These are phyloP conservation scores for Paramyrothecium roridum DNA, from an alignment of 2,329 filamentous ascomycete genomes.

Conservation along the genomic window DNA sequence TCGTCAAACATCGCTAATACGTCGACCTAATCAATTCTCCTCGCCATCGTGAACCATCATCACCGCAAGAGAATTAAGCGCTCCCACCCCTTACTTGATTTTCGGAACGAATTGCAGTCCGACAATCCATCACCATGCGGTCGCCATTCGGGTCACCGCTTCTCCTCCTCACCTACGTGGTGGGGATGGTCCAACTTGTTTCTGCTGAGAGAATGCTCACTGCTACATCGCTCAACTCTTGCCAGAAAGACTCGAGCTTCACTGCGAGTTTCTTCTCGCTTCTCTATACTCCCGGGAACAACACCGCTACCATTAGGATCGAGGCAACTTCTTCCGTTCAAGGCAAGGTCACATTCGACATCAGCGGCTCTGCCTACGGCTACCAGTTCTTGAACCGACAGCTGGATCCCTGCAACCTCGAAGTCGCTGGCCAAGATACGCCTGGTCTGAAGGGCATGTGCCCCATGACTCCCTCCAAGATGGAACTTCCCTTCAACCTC, in stretches of 20 bases:
- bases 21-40: background rate
- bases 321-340: conserved; percentile 78
- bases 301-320: conserved; percentile 69
- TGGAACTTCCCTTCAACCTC: conserved; percentile 67
- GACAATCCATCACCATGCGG: conserved; percentile 37
- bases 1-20: background rate
- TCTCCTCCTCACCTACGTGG: conserved; percentile 37
- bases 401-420: conserved; percentile 71
- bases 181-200: conserved; percentile 41
- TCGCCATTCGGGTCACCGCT: conserved; percentile 42
- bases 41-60: background rate
- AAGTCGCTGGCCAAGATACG: background rate
- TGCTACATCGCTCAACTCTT: conserved; percentile 81
- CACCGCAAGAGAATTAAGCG: no score
- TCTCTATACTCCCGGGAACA: conserved; percentile 72
- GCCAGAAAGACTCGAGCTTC: conserved; percentile 81
- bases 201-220: conserved; percentile 66
- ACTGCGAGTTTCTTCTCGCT: conserved; percentile 88
- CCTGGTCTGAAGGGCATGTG: conserved; percentile 70
- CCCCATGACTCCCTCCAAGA: conserved; percentile 83
- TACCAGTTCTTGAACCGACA: conserved; percentile 65
- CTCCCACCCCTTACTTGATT: no score
- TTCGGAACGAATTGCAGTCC: conserved; percentile 1
- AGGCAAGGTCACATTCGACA: conserved; percentile 75
- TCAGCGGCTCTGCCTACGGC: conserved; percentile 79